Conservation (phyloP, 2,329 filamentous ascomycete species). For the Thyridium curvatum region DNA sequence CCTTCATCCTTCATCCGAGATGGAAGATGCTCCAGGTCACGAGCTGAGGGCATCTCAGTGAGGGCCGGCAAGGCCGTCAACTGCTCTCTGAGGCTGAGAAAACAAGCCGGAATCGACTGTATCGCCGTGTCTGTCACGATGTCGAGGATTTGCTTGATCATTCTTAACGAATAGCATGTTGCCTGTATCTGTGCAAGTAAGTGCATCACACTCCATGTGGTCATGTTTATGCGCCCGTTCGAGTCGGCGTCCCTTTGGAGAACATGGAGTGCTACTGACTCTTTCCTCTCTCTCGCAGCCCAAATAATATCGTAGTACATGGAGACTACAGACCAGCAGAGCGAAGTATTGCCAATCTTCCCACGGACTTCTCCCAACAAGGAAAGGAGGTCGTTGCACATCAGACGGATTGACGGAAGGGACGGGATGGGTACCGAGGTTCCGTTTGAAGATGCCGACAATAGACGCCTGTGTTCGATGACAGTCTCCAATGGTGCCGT, state of each 20-base stretch:
- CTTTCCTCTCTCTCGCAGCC: slow-evolving; percentile 21
- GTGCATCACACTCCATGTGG: slow-evolving; percentile 55
- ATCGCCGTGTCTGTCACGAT: too few species aligned
- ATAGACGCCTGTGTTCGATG: slow-evolving; percentile 30
- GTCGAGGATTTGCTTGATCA: slow-evolving; percentile 42
- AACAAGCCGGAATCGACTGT: too few species aligned
- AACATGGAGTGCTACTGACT: slow-evolving; percentile 20
- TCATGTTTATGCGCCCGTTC: slow-evolving; percentile 20
- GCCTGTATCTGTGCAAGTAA: slow-evolving; percentile 55
- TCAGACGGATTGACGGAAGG: slow-evolving; percentile 9
- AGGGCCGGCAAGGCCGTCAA: too few species aligned
- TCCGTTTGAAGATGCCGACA: slow-evolving; percentile 21
- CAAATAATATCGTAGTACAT: slow-evolving; percentile 27
- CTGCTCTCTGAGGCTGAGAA: too few species aligned
- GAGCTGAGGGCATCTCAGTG: too few species aligned
- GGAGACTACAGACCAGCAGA: slow-evolving; percentile 27
- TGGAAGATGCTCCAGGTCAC: too few species aligned
- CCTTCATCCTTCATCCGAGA: too few species aligned
- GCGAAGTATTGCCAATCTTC: slow-evolving; percentile 5
- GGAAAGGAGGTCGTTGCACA: slow-evolving; percentile 15
- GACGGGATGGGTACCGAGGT: slow-evolving; percentile 19
- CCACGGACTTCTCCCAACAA: slow-evolving; percentile 15
- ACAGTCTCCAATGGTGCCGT: slow-evolving; percentile 10
- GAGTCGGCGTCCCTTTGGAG: slow-evolving; percentile 16
- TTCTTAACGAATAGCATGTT: slow-evolving; percentile 54